Conservation (phyloP, 495 filamentous ascomycete species). For the Filosporella fistucella region DNA sequence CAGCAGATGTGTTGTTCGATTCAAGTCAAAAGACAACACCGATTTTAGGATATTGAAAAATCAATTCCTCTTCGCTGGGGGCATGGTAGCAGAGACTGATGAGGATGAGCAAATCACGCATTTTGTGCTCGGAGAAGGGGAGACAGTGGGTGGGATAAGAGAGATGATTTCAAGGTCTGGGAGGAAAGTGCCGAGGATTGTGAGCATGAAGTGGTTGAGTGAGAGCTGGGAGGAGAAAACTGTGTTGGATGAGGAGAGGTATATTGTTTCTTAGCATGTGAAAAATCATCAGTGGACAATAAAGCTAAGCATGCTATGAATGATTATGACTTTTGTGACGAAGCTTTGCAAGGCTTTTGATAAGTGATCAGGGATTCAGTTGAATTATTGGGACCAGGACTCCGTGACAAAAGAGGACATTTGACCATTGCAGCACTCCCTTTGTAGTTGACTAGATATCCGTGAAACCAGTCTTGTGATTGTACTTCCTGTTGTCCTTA, state of each 20-base stretch:
- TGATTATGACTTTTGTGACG: not conserved
- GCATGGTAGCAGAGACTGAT: constrained; percentile 40
- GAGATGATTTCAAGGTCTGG: constrained; percentile 36
- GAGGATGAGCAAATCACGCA: constrained; percentile 56
- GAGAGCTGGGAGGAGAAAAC: constrained; percentile 78
- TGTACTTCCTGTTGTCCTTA: no score
- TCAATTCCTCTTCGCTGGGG: constrained; percentile 55
- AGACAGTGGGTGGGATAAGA: constrained; percentile 38
- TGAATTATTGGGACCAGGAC: no score
- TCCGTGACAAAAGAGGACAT: no score
- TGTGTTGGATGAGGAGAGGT: constrained; percentile 64
- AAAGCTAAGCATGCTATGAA: not conserved
- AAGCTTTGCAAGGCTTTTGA: no score
- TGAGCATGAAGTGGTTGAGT: constrained; percentile 68
- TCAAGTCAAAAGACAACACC: constrained; percentile 33
- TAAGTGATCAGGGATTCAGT: no score
- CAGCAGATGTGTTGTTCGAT: constrained; percentile 49
- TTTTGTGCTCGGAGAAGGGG: constrained; percentile 46
- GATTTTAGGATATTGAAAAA: constrained; percentile 17
- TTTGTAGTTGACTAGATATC: no score
- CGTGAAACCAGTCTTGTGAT: no score
- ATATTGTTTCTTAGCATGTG: no score
- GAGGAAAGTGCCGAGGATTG: constrained; percentile 62
- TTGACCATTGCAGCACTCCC: no score
- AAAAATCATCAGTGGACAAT: not conserved